Evolutionary conservation across 2,329 filamentous ascomycete genomes (phyloP), one percentile per base, ranked within the genome.

Genomic region (Amauroascus verrucosus): DNA sequence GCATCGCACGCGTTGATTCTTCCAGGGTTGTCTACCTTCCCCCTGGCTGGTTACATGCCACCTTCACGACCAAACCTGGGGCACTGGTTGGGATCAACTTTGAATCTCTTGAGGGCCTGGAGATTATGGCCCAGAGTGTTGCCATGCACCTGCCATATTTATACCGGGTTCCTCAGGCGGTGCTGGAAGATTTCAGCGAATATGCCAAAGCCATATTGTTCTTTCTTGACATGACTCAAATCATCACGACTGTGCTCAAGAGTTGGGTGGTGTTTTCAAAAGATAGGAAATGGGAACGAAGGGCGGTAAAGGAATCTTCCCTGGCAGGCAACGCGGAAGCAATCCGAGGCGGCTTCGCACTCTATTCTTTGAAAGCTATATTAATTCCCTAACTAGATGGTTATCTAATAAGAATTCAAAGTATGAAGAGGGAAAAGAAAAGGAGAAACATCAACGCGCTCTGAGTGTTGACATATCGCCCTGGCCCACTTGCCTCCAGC

Each of bases 21-120:
- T 38, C 51, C 13, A 22, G 30, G 30, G 41, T 46, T 37, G 32
- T 53, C 13, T 53, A 53, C 22, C n/a, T 53, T 33, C 41, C 51
- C 7, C 51, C 50, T 32, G 43, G 32, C 32, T 54, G 51, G 51
- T 18, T 54, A 33, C 51, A 54, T 43, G 51, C 51, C 22, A 54
- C 51, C 9, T 54, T 54, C 35, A 53, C 51, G 4, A 48, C 44
- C 24, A 6, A 28, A 13, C 8, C 43, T 9, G 51, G 43, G 3
- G 11, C 18, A 16, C 40, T 54, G 32, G 51, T 54, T 48, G 51
- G 44, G 14, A 33, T 50, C 26, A 50, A 50, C 32, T 41, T 50
- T n/a, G 6, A 20, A 18, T 50, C 47, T 16, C 47, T 50, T 33
- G 47, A 50, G 26, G n/a, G 47, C 18, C 47, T 50, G 14, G n/a